Base-by-base conservation (phyloP, 2,329 filamentous ascomycete species). In the Neofusicoccum kwambonambiense region DNA sequence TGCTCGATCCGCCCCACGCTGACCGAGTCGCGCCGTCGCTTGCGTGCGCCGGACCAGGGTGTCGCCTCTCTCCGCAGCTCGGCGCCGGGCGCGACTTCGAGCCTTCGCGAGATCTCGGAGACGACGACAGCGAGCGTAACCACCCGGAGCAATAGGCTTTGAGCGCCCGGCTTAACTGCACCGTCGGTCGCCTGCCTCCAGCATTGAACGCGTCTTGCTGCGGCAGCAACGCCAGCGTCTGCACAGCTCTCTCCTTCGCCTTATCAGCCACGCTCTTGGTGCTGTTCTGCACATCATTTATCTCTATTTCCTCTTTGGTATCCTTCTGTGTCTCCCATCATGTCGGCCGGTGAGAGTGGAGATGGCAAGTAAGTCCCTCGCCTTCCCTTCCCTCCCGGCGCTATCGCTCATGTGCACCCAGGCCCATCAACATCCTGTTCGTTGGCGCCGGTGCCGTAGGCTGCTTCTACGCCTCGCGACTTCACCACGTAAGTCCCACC, bases 391-490 rank as follows among this genome's bases (percentile, higher is more conserved):
- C 4, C 3, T 37, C 12, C 3, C 17, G 4, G 11, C 11, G 13
- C 5, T 22, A 17, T 27, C 27, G 41, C 61, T 64, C 27, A 64
- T 13, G 3, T 12, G 12, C 41, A 3, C 31, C 6, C 17, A 64
- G 61, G 17, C 67, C 76, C 41, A 78, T 83, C 31, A 82, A 88
- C 68, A 79, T 90, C 64, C 82, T 90, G 64, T 88, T 91, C 69
- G 84, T 90, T 65, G 89, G 89, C 72, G 89, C 88, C 22, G 89
- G 89, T 68, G 89, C 89, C 67, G 87, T 91, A 47, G 89, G 89
- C 64, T 89, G 87, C 64, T 91, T 91, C 79, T 91, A 90, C 71
- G 89, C 87, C 52, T 90, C 88, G 6, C 82, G 89, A 22, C 81
- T 91, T 15, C 87, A 90, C 69, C 80, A 85, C 69, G 85, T 86